These are phyloP conservation scores for Delonix regia DNA, from an alignment of 306 rosid genomes.

Conservation along the genomic window DNA sequence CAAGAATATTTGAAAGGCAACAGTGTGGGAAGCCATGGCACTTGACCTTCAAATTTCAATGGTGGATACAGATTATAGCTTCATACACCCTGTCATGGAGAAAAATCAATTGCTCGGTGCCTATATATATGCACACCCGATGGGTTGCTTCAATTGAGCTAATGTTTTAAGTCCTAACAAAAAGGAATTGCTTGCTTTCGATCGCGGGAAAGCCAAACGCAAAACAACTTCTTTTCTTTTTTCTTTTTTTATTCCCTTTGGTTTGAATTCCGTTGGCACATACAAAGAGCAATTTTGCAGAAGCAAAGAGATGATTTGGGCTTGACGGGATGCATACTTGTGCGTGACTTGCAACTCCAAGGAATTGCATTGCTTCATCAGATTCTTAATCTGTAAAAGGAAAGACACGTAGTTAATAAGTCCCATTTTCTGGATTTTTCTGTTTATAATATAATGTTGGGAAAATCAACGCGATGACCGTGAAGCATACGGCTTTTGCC, in stretches of 20 bases:
- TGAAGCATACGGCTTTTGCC: too few species aligned
- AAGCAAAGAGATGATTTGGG: conserved; percentile 17
- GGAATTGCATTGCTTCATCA: conserved; percentile 14
- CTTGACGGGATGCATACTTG: conserved; percentile 22
- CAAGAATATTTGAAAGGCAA: conserved; percentile 36
- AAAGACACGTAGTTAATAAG: too few species aligned
- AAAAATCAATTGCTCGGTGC: not conserved
- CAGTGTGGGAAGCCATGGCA: conserved; percentile 47
- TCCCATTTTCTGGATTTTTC: too few species aligned
- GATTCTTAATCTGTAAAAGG: not conserved
- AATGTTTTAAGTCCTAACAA: conserved; percentile 1
- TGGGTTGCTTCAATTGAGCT: conserved; percentile 28
- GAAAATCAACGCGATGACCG: too few species aligned
- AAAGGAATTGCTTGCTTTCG: conserved; percentile 45
- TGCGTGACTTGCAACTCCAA: conserved; percentile 11
- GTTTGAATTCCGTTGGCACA: not conserved
- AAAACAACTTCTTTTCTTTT: not conserved
- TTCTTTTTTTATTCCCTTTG: not conserved
- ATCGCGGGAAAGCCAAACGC: conserved; percentile 35
- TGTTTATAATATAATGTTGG: too few species aligned
- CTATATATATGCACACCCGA: conserved; percentile 1
- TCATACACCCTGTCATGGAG: not conserved
- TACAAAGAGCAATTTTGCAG: not conserved
- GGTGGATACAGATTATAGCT: not conserved
- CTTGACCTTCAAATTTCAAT: not conserved